Base-by-base conservation (phyloP, 2,329 filamentous ascomycete genomes). In the Phyllosticta citriasiana region DNA sequence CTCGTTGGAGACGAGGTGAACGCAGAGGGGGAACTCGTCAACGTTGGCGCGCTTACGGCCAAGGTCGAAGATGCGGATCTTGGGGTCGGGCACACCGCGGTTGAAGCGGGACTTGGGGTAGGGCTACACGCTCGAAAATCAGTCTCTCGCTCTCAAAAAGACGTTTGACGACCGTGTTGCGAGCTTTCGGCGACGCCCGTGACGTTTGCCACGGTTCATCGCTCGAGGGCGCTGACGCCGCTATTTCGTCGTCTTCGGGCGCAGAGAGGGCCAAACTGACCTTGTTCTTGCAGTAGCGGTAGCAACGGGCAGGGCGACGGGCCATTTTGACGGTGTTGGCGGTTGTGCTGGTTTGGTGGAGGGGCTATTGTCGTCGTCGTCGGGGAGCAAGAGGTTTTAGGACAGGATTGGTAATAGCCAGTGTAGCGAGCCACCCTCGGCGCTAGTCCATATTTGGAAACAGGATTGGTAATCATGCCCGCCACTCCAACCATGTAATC, bases 241-340 rank as follows among this genome's bases (percentile, higher is more conserved):
- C 25, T n/a, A 19, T 22, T 57, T 33, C n/a, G 14, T 57, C 60
- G 57, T 27, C 47, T 40, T 40, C 27, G 25, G 27, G 47, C 24
- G 26, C 40, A 27, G 25, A 19, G 25, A 26, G 57, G 33, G 35
- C 26, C 50, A 40, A 61, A 33, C 88, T 82, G 78, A 96, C 91
- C 91, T 97, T 97, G 88, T 97, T 99, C 91, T 99, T 99, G 92
- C 94, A 99, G 89, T 99, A 99, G 78, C 94, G 88, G 87, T 96
- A 99, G 85, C 94, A 99, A 85, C 94, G 89, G 77, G 94, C 94
- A 78, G 94, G 94, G 89, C 94, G 91, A 82, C 94, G 91, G 78
- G 94, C 94, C 94, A 99, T 99, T 84, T 88, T 92, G 88, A 87
- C 85, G 81, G 83, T 54, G 52, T 52, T 14, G 60, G 84, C 81